phyloP scores from a whole-genome alignment of 352 stramenopile species.

The Globisporangium paroecandrum region DNA sequence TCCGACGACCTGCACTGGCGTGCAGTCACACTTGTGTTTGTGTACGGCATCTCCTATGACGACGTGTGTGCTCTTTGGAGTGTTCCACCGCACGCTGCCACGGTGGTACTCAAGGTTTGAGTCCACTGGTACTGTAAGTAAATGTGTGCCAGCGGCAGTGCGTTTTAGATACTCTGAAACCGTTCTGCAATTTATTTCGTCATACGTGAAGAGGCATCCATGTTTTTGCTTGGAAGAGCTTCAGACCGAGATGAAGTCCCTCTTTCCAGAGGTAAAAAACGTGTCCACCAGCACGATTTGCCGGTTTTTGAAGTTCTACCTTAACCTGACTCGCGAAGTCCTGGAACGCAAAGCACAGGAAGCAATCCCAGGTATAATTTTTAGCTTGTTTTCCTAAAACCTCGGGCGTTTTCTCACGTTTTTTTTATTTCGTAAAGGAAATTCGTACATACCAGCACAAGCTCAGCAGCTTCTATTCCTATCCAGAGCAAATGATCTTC shows the following conservation, averaged over 20 bases:
- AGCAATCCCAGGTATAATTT: not conserved
- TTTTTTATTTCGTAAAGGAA: not conserved
- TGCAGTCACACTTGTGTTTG: too few species aligned
- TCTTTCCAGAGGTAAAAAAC: not conserved
- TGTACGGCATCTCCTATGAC: too few species aligned
- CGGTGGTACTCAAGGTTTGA: too few species aligned
- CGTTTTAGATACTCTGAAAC: too few species aligned
- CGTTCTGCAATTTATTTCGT: not conserved
- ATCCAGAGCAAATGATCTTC: conserved; percentile 2
- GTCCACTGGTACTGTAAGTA: too few species aligned
- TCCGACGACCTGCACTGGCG: too few species aligned
- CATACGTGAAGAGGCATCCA: conserved; percentile 1
- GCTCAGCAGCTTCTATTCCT: not conserved
- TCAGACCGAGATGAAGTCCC: not conserved
- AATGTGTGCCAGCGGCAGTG: too few species aligned
- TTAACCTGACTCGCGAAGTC: not conserved
- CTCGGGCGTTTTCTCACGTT: not conserved
- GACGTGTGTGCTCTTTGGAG: too few species aligned
- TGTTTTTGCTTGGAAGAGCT: not conserved
- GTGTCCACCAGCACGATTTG: not conserved
- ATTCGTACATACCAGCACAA: not conserved
- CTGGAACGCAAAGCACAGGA: not conserved
- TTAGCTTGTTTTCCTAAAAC: not conserved
- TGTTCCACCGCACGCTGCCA: too few species aligned
- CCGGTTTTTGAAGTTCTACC: not conserved